These are phyloP conservation scores for Rehmannia glutinosa DNA, from an alignment of 257 asterid species.

Conservation along the genomic window DNA sequence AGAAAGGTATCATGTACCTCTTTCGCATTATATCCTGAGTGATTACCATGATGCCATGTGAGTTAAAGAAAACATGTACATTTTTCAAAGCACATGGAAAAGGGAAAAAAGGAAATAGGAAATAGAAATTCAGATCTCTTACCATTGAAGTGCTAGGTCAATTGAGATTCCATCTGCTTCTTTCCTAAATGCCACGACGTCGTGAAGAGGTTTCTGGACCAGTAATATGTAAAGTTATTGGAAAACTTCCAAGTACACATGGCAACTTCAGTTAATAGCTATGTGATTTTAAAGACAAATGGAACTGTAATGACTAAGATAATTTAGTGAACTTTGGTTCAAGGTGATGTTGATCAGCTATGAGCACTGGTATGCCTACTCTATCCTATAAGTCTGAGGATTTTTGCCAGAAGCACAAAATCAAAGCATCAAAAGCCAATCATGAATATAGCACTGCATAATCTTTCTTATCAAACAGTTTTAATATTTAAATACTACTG, in stretches of 20 bases:
- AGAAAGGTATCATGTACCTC: neutral
- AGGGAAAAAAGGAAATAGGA: neutral
- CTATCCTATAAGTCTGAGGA: no score
- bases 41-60: neutral
- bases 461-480: no score
- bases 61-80: neutral
- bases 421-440: no score
- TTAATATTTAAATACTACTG: no score
- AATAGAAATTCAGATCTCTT: conserved; percentile 18
- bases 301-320: neutral
- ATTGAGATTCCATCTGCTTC: conserved; percentile 65
- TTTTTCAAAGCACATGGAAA: neutral
- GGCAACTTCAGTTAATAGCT: neutral
- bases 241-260: neutral
- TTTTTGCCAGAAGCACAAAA: no score
- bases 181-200: conserved; percentile 73
- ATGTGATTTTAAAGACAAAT: neutral
- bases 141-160: conserved; percentile 91
- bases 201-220: conserved; percentile 83
- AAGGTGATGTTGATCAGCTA: neutral
- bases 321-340: neutral
- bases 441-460: no score
- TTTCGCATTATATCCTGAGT: neutral
- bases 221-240: neutral
- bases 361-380: no score